These are phyloP conservation scores for Hanseniaspora lindneri DNA, from an alignment of 805 yeast species.

Conservation along the genomic window DNA sequence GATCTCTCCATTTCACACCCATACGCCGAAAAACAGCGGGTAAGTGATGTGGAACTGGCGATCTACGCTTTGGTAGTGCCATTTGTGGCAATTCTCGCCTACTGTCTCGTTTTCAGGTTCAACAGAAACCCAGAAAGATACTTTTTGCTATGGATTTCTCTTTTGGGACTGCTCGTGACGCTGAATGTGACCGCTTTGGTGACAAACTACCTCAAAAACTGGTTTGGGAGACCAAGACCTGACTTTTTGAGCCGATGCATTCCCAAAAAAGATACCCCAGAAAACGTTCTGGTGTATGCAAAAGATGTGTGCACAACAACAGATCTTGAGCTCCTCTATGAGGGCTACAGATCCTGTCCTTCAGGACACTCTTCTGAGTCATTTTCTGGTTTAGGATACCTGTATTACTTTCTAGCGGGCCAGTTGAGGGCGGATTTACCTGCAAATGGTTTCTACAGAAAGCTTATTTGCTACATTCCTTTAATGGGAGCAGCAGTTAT, in stretches of 20 bases:
- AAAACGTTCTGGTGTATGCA: constrained; percentile 44
- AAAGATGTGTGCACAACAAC: constrained; percentile 53
- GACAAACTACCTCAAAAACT: constrained; percentile 65
- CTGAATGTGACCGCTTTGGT: constrained; percentile 47
- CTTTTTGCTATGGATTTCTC: constrained; percentile 50
- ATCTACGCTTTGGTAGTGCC: constrained; percentile 47
- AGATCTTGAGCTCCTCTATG: constrained; percentile 36
- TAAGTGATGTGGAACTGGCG: constrained; percentile 44
- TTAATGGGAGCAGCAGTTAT: constrained; percentile 57
- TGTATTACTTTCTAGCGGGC: constrained; percentile 55
- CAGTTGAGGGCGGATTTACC: constrained; percentile 44
- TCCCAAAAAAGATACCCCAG: constrained; percentile 51
- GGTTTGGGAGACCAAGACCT: constrained; percentile 85
- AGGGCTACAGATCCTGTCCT: constrained; percentile 74
- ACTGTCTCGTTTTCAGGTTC: constrained; percentile 33
- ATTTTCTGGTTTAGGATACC: constrained; percentile 54
- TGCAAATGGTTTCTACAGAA: constrained; percentile 52
- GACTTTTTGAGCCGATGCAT: constrained; percentile 79
- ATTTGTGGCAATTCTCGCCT: constrained; percentile 28
- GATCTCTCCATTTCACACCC: constrained; percentile 77
- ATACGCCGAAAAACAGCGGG: constrained; percentile 61
- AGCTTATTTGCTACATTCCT: constrained; percentile 43
- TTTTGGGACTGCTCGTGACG: constrained; percentile 54
- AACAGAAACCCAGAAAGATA: constrained; percentile 28
- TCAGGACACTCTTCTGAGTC: constrained; percentile 69